Evolutionary conservation across 768 basidiomycete genomes (phyloP).

Genomic region (Strobilomyces echinocephalus): DNA sequence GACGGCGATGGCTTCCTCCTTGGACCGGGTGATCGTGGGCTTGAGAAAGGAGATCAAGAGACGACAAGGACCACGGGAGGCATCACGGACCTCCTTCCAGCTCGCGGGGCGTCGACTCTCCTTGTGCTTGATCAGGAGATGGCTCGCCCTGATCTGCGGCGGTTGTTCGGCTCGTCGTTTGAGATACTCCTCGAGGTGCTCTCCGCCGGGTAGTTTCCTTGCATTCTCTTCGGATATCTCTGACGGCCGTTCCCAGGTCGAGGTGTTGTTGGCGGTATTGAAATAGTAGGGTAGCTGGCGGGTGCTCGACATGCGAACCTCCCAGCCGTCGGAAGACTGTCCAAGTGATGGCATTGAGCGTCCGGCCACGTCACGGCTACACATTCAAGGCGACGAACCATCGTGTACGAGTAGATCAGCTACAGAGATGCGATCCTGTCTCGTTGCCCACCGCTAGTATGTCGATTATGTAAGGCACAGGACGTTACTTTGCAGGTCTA

Average conservation of each 20-base stretch:
- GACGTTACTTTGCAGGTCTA: background rate
- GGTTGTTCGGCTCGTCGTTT: slow-evolving; percentile 14
- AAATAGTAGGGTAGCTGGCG: slow-evolving; percentile 83
- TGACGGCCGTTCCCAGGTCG: slow-evolving; percentile 69
- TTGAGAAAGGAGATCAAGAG: slow-evolving; percentile 24
- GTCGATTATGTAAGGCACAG: slow-evolving; percentile 14
- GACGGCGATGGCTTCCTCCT: slow-evolving; percentile 85
- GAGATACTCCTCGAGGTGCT: slow-evolving; percentile 34
- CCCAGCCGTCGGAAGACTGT: slow-evolving; percentile 49
- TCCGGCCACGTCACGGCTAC: background rate
- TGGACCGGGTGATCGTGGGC: slow-evolving; percentile 75
- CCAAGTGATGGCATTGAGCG: slow-evolving; percentile 7
- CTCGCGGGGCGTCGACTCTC: slow-evolving; percentile 74
- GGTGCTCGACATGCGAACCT: slow-evolving; percentile 82
- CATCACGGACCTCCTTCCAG: slow-evolving; percentile 70
- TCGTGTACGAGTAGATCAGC: slow-evolving; percentile 11
- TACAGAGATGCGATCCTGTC: background rate
- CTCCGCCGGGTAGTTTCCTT: slow-evolving; percentile 60
- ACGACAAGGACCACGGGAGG: background rate
- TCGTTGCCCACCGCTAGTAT: background rate
- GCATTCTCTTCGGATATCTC: slow-evolving; percentile 56
- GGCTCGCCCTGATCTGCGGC: slow-evolving; percentile 84
- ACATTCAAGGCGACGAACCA: slow-evolving; percentile 18
- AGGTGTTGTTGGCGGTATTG: slow-evolving; percentile 64
- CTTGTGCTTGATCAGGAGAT: slow-evolving; percentile 89